phyloP scores from a whole-genome alignment of 495 filamentous ascomycete species.

The Hyaloscypha bicolor region DNA sequence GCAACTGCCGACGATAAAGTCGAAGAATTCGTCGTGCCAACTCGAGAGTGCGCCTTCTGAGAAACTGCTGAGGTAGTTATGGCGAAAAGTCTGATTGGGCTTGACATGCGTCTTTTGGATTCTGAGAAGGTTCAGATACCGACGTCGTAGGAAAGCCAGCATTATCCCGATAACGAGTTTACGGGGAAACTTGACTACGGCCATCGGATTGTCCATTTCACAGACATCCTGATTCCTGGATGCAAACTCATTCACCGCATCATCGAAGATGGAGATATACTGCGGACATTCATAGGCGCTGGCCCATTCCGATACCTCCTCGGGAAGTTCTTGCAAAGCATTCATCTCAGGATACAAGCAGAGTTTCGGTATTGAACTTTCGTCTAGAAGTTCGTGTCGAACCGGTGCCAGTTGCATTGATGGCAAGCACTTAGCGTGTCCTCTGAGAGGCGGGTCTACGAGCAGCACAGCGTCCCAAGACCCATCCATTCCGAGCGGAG shows the following conservation, averaged over 20 bases:
- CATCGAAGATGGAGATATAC: slow-evolving; percentile 12
- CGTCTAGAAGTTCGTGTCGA: slow-evolving; percentile 11
- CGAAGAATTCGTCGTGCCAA: slow-evolving; percentile 17
- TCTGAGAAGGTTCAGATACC: slow-evolving; percentile 18
- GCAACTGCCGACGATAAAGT: slow-evolving; percentile 17
- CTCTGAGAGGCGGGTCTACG: slow-evolving; percentile 10
- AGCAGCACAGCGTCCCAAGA: slow-evolving; percentile 19
- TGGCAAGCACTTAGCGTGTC: slow-evolving; percentile 9
- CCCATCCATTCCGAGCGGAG: slow-evolving; percentile 11
- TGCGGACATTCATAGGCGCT: slow-evolving; percentile 8
- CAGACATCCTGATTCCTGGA: slow-evolving; percentile 7
- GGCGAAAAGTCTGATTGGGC: slow-evolving; percentile 5
- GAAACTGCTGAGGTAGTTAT: slow-evolving; percentile 18
- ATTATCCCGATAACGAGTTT: slow-evolving; percentile 16
- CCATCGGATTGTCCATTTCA: slow-evolving; percentile 15
- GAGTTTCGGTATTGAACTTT: slow-evolving; percentile 16
- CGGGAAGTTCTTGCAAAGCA: slow-evolving; percentile 13
- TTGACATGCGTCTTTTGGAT: slow-evolving; percentile 15
- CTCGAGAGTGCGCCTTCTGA: slow-evolving; percentile 15
- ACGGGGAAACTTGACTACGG: slow-evolving; percentile 7
- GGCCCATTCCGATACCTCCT: slow-evolving; percentile 12
- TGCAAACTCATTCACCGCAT: slow-evolving; percentile 10
- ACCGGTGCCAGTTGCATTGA: slow-evolving; percentile 12
- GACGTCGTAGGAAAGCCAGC: slow-evolving; percentile 15
- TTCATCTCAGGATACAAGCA: slow-evolving; percentile 18